phyloP scores from a whole-genome alignment of 257 asterid species.

The Solanum infundibuliforme region DNA sequence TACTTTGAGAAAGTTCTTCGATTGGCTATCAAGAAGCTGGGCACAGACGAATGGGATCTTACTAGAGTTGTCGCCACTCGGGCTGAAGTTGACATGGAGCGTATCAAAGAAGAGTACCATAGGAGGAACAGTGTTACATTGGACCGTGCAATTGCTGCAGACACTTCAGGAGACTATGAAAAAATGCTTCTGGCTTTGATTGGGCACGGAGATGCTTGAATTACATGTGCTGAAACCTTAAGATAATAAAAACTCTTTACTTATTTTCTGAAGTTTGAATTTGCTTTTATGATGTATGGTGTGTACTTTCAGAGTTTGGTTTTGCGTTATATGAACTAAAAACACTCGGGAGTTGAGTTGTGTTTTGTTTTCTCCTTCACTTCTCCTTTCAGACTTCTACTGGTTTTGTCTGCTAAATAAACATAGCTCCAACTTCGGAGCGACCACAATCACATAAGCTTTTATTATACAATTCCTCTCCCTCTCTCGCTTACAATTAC shows the following conservation, averaged over 20 bases:
- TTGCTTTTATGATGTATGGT: neutral
- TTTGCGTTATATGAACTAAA: neutral
- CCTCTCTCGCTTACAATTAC: too few relatives aligned
- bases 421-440: neutral
- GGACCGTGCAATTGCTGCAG: constrained; percentile 50
- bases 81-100: constrained; percentile 63
- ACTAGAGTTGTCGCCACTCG: constrained; percentile 77
- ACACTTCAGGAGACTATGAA: constrained; percentile 75
- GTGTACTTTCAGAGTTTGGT: neutral
- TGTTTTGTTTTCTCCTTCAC: neutral
- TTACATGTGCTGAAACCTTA: neutral
- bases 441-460: too few relatives aligned
- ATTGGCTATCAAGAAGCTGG: constrained; percentile 41
- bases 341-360: neutral
- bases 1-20: constrained; percentile 67
- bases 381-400: neutral
- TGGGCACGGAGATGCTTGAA: constrained; percentile 35
- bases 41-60: constrained; percentile 77
- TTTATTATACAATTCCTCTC: too few relatives aligned
- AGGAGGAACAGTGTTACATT: constrained; percentile 59
- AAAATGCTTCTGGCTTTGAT: constrained; percentile 58
- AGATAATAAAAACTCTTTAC: neutral
- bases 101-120: constrained; percentile 58
- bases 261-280: neutral
- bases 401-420: neutral